Evolutionary conservation across 331 rosid genomes (phyloP), one percentile per base, ranked within the genome.

Genomic region (Telfairia occidentalis): DNA sequence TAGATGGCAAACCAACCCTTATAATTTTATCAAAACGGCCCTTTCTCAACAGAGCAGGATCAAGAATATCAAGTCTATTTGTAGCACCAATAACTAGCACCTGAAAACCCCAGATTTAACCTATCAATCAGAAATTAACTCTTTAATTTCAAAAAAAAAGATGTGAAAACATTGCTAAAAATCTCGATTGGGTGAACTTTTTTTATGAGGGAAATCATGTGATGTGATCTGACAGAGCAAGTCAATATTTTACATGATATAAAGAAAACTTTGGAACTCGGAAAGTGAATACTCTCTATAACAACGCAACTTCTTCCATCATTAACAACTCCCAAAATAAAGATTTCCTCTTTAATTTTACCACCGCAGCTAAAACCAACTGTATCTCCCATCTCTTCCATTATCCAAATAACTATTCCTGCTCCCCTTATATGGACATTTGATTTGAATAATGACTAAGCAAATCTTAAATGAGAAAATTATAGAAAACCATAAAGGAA

Each of bases 1-100:
- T 86, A 13, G 97, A 91, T 29, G 97, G 98, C 90, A 94, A 85
- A 59, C 98, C 98, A 87, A 94, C 98, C 85, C 98, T 88, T 52
- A 94, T 85, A 83, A 94, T 94, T 90, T 94, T 94, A 83, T 94
- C 98, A 83, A 94, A 94, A 84, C 98, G 98, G 38, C 98, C 98
- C 88, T 94, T 94, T 82, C 98, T 88, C 87, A 94, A 78, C 42
- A 94, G 82, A 75, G 98, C 97, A 75, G 98, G 98, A 88, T 94
- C 98, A 29, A 94, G 91, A 82, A 94, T 94, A 86, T 94, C 98
- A 79, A 94, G 80, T 86, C 98, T 89, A 87, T 94, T 94, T 74
- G 98, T 94, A 66, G 98, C 98, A 78, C 98, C 98, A 80, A 94
- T 94, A 54, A 94, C 92, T 26, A 94, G 87, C 82, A 94, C 98